These are phyloP conservation scores for Spatholobus suberectus DNA, from an alignment of 306 rosid genomes.

Conservation along the genomic window DNA sequence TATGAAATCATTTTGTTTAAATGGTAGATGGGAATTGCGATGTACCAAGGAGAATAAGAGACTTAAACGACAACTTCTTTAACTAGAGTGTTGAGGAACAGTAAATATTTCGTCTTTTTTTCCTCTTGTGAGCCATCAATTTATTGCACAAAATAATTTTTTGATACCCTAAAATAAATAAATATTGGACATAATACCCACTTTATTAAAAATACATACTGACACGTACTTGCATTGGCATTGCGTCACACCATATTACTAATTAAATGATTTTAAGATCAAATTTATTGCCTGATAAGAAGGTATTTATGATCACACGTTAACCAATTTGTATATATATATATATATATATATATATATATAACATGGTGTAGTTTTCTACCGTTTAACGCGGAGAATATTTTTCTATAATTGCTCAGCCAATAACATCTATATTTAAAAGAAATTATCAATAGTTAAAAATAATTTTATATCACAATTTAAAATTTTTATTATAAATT, in stretches of 20 bases:
- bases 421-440: too few species aligned
- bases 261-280: not conserved
- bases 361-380: too few species aligned
- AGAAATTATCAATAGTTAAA: too few species aligned
- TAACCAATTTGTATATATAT: too few species aligned
- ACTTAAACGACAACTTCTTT: not conserved
- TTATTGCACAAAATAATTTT: not conserved
- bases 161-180: not conserved
- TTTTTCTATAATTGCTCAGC: too few species aligned
- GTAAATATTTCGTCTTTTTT: not conserved
- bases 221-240: not conserved
- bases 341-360: too few species aligned
- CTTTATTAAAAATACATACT: not conserved
- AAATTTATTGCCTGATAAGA: not conserved
- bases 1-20: too few species aligned
- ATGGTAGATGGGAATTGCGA: conserved; percentile 7
- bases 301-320: too few species aligned
- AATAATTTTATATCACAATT: too few species aligned
- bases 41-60: not conserved
- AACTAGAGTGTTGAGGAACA: not conserved
- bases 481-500: too few species aligned
- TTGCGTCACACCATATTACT: not conserved
- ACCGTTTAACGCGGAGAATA: too few species aligned
- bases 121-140: not conserved
- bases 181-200: not conserved